Base-by-base conservation (phyloP, 306 rosid species). In the Vigna reflexopilosa region DNA sequence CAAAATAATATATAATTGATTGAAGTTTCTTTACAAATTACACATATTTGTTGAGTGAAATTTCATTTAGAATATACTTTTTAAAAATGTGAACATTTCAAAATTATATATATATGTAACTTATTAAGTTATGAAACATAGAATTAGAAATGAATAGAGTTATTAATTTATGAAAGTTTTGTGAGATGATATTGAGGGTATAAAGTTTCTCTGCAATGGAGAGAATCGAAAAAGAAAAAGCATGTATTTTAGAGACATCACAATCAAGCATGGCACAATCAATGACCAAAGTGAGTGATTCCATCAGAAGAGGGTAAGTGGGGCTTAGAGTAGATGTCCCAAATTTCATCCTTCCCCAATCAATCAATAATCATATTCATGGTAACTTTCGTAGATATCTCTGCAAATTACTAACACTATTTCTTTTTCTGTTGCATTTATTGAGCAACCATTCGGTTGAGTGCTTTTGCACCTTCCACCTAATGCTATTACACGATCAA, bases 391-490 rank as follows among this genome's bases (percentile, higher is more conserved):
- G 34, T 42, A 36, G 38, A 72, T 30, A 48, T 70, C 66, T 26
- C 71, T 45, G 47, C 12, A 30, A 64, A 56, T 65, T 73, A 66
- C 50, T 45, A 68, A 75, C 7, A 47, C 48, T 45, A 30, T 44
- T 55, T 49, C 42, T 22, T 76, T 70, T 50, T 77, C 64, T 45
- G 66, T 72, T 65, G 65, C 75, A 72, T 79, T 70, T 75, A 83
- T 63, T 30, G 45, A 62, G 62, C 36, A 70, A 16, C 26, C 4
- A 80, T 61, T 80, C 5, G 32, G 77, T 56, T 63, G 52, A 34
- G 36, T 15, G 17, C 4, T 44, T 70, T 69, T 70, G 40, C 65
- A 56, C 65, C 7, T 50, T 50, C 8, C 45, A 76, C 67, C 87
- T 72, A 20, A 73, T 65, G 57, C 19, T 44, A 40, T 54, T 40